phyloP scores from a whole-genome alignment of 768 basidiomycete species.

The Phlebiopsis gigantea region DNA sequence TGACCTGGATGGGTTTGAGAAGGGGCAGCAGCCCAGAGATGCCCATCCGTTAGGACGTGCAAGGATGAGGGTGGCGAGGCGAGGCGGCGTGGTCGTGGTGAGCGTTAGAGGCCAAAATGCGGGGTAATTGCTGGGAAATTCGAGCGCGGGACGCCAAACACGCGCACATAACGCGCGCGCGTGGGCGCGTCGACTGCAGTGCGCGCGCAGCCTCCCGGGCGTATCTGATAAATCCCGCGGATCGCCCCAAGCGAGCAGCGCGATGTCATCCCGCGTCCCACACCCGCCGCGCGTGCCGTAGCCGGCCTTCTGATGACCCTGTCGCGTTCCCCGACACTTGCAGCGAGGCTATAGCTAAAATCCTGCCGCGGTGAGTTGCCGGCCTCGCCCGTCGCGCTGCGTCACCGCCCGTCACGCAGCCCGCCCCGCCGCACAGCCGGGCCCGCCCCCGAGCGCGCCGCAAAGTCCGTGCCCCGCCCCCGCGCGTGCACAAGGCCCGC shows the following conservation, averaged over 20 bases:
- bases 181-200: background rate
- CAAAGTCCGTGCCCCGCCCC: background rate
- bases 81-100: background rate
- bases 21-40: conserved; percentile 87
- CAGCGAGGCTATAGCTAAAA: conserved; percentile 7
- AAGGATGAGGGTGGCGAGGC: background rate
- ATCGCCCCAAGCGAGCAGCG: background rate
- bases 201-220: no score
- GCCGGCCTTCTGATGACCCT: background rate
- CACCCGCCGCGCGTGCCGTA: background rate
- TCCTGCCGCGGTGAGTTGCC: conserved; percentile 3
- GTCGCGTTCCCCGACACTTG: background rate
- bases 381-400: background rate
- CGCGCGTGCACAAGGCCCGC: background rate
- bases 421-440: conserved; percentile 4
- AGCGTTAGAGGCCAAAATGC: background rate
- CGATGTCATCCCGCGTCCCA: background rate
- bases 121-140: background rate
- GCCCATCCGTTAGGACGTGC: conserved; percentile 55
- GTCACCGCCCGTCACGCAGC: background rate
- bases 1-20: conserved; percentile 83
- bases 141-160: background rate
- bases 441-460: background rate
- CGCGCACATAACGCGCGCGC: conserved; percentile 8
- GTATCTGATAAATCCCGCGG: background rate